phyloP scores from a whole-genome alignment of 2,329 filamentous ascomycete species.

The Diaporthe citriasiana region DNA sequence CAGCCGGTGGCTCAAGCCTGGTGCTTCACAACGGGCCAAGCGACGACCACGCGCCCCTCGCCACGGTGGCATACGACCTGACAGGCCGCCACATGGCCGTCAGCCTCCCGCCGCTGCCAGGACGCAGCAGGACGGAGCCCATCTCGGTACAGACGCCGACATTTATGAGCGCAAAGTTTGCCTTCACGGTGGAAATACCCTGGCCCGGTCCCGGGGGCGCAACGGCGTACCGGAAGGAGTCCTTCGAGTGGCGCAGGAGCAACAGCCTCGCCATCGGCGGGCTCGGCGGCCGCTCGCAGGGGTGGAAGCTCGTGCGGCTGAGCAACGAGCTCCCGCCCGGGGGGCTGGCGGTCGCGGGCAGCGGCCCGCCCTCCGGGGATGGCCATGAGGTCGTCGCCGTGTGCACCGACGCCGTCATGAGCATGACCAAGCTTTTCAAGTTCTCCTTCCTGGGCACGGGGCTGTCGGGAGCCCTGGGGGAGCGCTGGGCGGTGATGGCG shows the following conservation, averaged over 20 bases:
- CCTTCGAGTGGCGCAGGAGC: constrained; percentile 60
- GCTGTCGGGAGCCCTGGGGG: constrained; percentile 55
- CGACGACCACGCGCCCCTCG: constrained; percentile 49
- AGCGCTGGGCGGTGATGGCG: constrained; percentile 60
- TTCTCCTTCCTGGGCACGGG: constrained; percentile 59
- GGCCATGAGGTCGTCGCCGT: constrained; percentile 60
- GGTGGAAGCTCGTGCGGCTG: constrained; percentile 60
- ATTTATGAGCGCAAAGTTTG: constrained; percentile 7
- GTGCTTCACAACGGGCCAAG: constrained; percentile 54
- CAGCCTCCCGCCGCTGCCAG: constrained; percentile 49
- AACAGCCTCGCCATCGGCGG: constrained; percentile 52
- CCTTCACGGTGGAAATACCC: constrained; percentile 54
- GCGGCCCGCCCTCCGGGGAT: constrained; percentile 49
- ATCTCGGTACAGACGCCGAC: constrained; percentile 38
- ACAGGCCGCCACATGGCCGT: constrained; percentile 45
- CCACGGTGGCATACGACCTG: constrained; percentile 45
- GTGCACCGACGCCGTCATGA: constrained; percentile 50
- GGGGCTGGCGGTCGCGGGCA: constrained; percentile 39
- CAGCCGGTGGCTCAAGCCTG: constrained; percentile 49
- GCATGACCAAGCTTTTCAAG: constrained; percentile 52
- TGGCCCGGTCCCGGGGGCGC: constrained; percentile 40
- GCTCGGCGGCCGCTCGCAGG: constrained; percentile 50
- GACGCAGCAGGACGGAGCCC: neutral
- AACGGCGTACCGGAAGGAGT: constrained; percentile 47
- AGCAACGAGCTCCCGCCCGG: constrained; percentile 44